Conservation (phyloP, 2,329 filamentous ascomycete species). For the Paraconiothyrium brasiliense region DNA sequence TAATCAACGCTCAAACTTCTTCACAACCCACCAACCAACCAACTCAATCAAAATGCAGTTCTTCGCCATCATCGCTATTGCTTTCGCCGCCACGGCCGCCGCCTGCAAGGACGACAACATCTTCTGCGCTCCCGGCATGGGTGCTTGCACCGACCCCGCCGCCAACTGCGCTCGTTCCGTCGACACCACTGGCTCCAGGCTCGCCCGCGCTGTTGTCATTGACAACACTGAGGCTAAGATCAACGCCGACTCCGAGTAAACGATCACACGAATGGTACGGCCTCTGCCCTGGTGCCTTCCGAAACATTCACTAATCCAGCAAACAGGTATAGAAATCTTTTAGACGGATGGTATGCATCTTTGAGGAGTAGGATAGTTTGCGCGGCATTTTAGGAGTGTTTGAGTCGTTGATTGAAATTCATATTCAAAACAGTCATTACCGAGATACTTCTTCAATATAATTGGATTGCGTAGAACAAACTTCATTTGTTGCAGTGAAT, state of each 20-base stretch:
- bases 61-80: conserved; percentile 9
- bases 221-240: conserved; percentile 4
- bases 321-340: background rate
- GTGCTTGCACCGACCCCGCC: background rate
- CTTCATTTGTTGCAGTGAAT: background rate
- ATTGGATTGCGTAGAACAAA: conserved; percentile 6
- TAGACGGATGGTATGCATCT: background rate
- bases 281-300: background rate
- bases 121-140: conserved; percentile 17
- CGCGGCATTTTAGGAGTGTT: conserved; percentile 3
- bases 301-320: background rate
- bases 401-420: conserved; percentile 4
- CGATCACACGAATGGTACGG: background rate
- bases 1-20: conserved; percentile 3
- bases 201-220: conserved; percentile 9
- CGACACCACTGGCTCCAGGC: too few species aligned
- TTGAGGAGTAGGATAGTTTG: background rate
- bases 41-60: conserved; percentile 8
- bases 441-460: conserved; percentile 3
- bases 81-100: background rate
- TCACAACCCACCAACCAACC: background rate
- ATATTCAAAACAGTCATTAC: conserved; percentile 11
- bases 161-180: background rate
- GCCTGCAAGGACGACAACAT: conserved; percentile 11
- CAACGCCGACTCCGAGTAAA: conserved; percentile 5